Conservation (phyloP, 2,329 filamentous ascomycete species). For the Scytalidium sp. region DNA sequence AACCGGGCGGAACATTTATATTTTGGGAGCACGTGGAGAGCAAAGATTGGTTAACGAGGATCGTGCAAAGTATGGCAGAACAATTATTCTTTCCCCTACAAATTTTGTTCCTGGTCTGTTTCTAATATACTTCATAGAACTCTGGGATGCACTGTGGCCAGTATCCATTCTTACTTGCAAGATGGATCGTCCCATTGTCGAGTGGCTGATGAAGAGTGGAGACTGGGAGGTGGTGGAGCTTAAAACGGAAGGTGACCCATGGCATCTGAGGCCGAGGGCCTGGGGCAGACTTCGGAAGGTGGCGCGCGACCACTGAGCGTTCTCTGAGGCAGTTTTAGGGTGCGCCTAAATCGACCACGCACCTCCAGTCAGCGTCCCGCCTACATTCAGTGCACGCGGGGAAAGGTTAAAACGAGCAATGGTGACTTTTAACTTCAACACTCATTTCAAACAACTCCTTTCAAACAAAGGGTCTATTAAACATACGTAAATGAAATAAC, state of each 20-base stretch:
- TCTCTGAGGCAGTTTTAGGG: no score
- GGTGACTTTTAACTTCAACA: no score
- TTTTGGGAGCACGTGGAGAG: slow-evolving; percentile 40
- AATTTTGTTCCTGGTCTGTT: neutral
- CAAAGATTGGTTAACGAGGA: slow-evolving; percentile 21
- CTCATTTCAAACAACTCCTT: no score
- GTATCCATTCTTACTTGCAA: neutral
- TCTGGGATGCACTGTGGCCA: neutral
- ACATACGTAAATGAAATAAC: no score
- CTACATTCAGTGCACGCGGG: no score
- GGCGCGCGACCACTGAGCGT: neutral
- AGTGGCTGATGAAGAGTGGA: neutral
- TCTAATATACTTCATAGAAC: neutral
- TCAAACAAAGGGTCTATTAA: no score
- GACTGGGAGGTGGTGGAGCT: neutral
- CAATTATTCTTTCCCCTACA: no score
- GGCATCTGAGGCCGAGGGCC: neutral
- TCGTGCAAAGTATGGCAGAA: slow-evolving; percentile 21
- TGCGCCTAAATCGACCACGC: no score
- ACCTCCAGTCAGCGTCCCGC: no score
- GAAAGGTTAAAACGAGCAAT: no score
- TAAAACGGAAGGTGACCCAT: neutral
- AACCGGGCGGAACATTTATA: slow-evolving; percentile 39
- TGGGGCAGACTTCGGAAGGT: neutral
- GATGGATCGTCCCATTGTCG: neutral